A percentile compares a stretch with the other conserved stretches of the same genome.
Conservation (phyloP, 2,329 filamentous ascomycete species). For the Colletotrichum somersetense region DNA sequence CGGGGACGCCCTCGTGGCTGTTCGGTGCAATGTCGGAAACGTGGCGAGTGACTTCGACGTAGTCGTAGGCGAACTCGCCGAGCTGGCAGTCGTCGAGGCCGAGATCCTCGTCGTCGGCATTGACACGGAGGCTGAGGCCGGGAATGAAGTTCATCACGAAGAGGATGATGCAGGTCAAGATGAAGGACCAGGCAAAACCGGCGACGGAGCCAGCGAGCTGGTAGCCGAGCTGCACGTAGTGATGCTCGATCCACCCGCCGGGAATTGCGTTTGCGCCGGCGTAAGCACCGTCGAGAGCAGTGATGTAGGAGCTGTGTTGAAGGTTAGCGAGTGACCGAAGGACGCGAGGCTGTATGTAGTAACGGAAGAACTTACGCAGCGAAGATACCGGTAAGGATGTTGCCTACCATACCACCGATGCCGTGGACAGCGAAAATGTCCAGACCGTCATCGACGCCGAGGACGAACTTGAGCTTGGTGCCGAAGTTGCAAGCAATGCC, state of each 20-base stretch:
- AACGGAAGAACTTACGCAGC: conserved; percentile 68
- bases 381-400: conserved; percentile 83
- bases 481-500: conserved; percentile 84
- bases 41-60: conserved; percentile 78
- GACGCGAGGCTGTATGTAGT: conserved; percentile 23
- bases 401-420: conserved; percentile 84
- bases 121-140: conserved; percentile 76
- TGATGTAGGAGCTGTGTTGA: conserved; percentile 71
- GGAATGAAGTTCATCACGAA: conserved; percentile 79
- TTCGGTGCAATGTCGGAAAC: conserved; percentile 59
- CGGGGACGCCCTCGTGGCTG: conserved; percentile 22
- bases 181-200: conserved; percentile 75
- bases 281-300: conserved; percentile 77
- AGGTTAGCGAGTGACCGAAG: conserved; percentile 3
- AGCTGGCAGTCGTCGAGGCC: conserved; percentile 81
- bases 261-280: conserved; percentile 51
- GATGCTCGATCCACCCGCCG: conserved; percentile 78
- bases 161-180: conserved; percentile 76
- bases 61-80: conserved; percentile 87
- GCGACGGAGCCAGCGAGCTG: conserved; percentile 78
- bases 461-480: conserved; percentile 82
- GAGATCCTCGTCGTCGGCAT: conserved; percentile 75
- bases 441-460: conserved; percentile 87
- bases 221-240: conserved; percentile 79
- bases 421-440: conserved; percentile 94